Base-by-base conservation (phyloP, 2,329 filamentous ascomycete species). In the Neonectria neomacrospora region DNA sequence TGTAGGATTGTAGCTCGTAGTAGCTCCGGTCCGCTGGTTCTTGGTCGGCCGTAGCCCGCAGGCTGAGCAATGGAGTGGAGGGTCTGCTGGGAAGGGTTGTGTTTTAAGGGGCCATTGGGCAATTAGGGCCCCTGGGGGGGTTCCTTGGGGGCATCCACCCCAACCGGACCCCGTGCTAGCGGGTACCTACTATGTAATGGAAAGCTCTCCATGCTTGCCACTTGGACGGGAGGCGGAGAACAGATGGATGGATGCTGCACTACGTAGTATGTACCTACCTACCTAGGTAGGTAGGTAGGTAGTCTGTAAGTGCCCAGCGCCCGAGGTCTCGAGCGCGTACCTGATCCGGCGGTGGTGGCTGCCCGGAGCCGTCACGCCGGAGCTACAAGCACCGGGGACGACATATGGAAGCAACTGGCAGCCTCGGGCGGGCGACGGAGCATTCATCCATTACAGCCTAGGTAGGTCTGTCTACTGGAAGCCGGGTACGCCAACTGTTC, bases 11-110 rank as follows among this genome's bases (percentile, higher is more conserved):
- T 41, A 20, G 37, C 8, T 4, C 37, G n/a, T 57, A 47, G 47
- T 57, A 62, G 59, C 47, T 62, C 41, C 41, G 48, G 41, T 54
- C 54, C 54, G 60, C 39, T 39, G 54, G 54, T 47, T 53, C 44
- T 34, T 56, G 53, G 53, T 9, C n/a, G 37, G 37, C n/a, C 37
- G 37, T 20, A 41, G 37, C 37, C 9, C n/a, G n/a, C 8, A 11
- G 28, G 47, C 26, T 56, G 48, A 48, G 18, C 18, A 50, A 34
- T 42, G 32, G 44, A 54, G 59, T 57, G 54, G 48, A 44, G 18
- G 18, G 42, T 9, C 26, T 18, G 34, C 39, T 18, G 11, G 59
- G 48, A 58, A 44, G 32, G 54, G 48, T n/a, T 34, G 54, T 53
- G 60, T 58, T 58, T 58, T 54, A 58, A 57, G 54, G 60, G 54